Conservation (phyloP, 768 basidiomycete species). For the Boletellus sp. region DNA sequence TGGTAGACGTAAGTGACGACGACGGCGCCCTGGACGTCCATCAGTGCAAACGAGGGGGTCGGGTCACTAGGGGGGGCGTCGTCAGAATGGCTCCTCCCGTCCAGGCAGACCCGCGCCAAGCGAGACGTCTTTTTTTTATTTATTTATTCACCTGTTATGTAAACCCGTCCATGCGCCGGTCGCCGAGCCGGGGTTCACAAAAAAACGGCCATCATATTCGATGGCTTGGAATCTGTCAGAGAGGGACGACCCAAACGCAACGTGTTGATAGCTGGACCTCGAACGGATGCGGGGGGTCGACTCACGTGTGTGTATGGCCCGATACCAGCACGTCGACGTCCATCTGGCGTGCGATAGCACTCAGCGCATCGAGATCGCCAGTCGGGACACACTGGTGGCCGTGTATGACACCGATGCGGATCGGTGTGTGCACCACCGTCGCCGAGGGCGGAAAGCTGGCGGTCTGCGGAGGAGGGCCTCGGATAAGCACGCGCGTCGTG, state of each 20-base stretch:
- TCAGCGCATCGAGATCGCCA: conserved; percentile 89
- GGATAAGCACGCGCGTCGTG: background rate
- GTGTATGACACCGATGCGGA: conserved; percentile 89
- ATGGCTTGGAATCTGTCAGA: conserved; percentile 81
- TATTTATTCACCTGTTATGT: conserved; percentile 12
- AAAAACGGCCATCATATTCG: conserved; percentile 88
- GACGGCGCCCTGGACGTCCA: conserved; percentile 97
- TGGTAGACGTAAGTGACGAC: conserved; percentile 98
- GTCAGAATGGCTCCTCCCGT: background rate
- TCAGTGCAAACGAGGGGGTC: conserved; percentile 91
- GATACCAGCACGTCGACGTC: conserved; percentile 94
- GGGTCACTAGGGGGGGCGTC: conserved; percentile 53
- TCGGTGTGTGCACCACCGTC: conserved; percentile 76
- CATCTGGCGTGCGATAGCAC: conserved; percentile 88
- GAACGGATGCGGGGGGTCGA: background rate
- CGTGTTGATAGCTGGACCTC: background rate
- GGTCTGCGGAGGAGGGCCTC: conserved; percentile 37
- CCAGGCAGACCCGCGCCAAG: background rate
- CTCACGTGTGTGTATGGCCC: conserved; percentile 92
- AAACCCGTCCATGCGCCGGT: conserved; percentile 90
- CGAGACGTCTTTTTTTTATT: no score
- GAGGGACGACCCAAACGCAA: background rate
- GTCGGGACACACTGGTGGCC: conserved; percentile 92
- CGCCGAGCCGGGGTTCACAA: conserved; percentile 92
- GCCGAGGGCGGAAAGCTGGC: conserved; percentile 75